phyloP scores from a whole-genome alignment of 176 grass and related monocot genomes.

The Puccinellia tenuiflora region DNA sequence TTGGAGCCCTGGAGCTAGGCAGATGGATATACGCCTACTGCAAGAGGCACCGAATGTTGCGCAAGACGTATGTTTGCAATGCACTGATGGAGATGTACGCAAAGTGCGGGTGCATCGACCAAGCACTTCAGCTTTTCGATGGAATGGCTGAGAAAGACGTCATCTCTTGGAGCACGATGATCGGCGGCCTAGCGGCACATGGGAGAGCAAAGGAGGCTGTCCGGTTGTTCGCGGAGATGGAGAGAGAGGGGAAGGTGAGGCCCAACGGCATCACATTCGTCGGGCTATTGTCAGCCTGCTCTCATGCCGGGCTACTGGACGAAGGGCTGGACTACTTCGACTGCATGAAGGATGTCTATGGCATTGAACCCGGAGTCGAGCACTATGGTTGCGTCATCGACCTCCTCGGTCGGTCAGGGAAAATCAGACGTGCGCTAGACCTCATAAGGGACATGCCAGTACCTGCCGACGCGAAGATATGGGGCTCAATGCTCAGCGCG shows the following conservation, averaged over 20 bases:
- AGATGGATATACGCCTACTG: slow-evolving; percentile 60
- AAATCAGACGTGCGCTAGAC: slow-evolving; percentile 11
- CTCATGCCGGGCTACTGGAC: slow-evolving; percentile 51
- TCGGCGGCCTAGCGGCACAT: slow-evolving; percentile 40
- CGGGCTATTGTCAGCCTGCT: slow-evolving; percentile 54
- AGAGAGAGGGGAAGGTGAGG: slow-evolving; percentile 24
- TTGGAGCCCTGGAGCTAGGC: slow-evolving; percentile 58
- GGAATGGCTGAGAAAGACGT: slow-evolving; percentile 44
- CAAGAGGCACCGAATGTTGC: slow-evolving; percentile 36
- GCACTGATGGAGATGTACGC: slow-evolving; percentile 68
- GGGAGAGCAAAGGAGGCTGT: slow-evolving; percentile 43
- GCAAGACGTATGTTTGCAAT: slow-evolving; percentile 37
- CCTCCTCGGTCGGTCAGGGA: slow-evolving; percentile 43
- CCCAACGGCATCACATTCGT: slow-evolving; percentile 55
- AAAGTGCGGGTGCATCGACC: slow-evolving; percentile 56
- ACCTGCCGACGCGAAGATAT: slow-evolving; percentile 39
- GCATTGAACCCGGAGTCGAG: slow-evolving; percentile 40
- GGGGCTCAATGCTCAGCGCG: slow-evolving; percentile 61
- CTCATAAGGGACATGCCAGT: slow-evolving; percentile 35
- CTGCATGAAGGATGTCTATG: slow-evolving; percentile 27
- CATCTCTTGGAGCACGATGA: slow-evolving; percentile 62
- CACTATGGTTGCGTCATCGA: slow-evolving; percentile 60
- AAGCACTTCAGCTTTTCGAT: slow-evolving; percentile 43
- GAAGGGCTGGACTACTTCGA: slow-evolving; percentile 45
- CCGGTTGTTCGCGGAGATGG: slow-evolving; percentile 43